These are phyloP conservation scores for Encephalitozoon hellem DNA, from an alignment of 371 early-diverging fungal species.

Conservation along the genomic window DNA sequence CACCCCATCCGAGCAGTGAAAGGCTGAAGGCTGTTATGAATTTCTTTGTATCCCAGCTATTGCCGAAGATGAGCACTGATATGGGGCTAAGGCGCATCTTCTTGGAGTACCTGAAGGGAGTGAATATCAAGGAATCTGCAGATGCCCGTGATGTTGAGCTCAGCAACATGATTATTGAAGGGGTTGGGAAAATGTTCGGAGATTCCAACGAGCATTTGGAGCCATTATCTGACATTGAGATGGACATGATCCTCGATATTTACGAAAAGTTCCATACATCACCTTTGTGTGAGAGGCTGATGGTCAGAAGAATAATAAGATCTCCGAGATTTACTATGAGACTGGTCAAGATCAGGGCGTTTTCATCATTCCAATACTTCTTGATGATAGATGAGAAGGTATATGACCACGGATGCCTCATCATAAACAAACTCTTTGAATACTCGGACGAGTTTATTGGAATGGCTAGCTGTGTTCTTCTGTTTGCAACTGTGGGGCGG, in stretches of 20 bases:
- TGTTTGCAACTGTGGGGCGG: not conserved
- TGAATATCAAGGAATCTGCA: not conserved
- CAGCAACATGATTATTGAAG: not conserved
- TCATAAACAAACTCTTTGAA: not conserved
- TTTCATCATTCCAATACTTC: not conserved
- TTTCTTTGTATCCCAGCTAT: not conserved
- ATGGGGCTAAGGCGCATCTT: not conserved
- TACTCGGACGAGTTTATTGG: not conserved
- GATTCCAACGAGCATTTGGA: not conserved
- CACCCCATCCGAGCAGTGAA: too few species aligned
- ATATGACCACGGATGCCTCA: not conserved
- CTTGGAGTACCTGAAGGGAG: not conserved
- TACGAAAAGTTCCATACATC: slow-evolving; percentile 1
- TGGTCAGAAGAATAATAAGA: not conserved
- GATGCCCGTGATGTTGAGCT: not conserved
- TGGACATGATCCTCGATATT: not conserved
- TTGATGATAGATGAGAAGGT: not conserved
- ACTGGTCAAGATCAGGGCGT: not conserved
- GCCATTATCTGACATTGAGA: not conserved
- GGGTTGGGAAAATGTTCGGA: not conserved
- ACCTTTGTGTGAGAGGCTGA: not conserved
- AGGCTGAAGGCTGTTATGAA: not conserved
- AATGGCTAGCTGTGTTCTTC: not conserved
- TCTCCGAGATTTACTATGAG: not conserved
- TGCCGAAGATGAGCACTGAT: not conserved